Percentiles rank a stretch among this genome's conserved stretches.
phyloP scores from a whole-genome alignment of 257 asterid genomes.

The Solanum ahanhuiri region DNA sequence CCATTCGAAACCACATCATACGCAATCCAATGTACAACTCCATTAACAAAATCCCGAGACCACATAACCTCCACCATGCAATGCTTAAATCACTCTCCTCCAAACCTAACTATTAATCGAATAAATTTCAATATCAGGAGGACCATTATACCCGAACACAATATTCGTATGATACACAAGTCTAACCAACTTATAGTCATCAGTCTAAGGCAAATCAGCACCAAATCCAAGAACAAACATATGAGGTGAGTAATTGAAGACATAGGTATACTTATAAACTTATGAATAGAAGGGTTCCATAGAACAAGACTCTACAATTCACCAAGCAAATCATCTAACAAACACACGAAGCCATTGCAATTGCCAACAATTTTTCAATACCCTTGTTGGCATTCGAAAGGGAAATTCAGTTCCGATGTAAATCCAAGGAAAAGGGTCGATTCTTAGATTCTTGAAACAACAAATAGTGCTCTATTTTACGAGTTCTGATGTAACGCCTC shows the following conservation, averaged over 20 bases:
- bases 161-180: neutral
- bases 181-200: neutral
- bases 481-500: no score
- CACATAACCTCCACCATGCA: slow-evolving; percentile 17
- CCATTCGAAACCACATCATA: slow-evolving; percentile 3
- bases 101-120: slow-evolving; percentile 23
- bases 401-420: neutral
- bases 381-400: neutral
- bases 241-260: neutral
- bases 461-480: neutral
- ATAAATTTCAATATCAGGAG: slow-evolving; percentile 38
- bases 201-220: no score
- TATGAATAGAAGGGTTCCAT: neutral
- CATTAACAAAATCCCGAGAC: slow-evolving; percentile 27
- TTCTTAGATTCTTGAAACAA: neutral
- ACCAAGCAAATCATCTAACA: neutral
- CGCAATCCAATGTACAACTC: slow-evolving; percentile 42
- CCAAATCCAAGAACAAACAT: neutral
- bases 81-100: slow-evolving; percentile 20
- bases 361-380: neutral
- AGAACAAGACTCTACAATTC: neutral
- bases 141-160: neutral
- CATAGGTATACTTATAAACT: neutral
- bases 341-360: no score
- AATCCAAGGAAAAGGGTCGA: neutral